Base-by-base conservation (phyloP, 2,329 filamentous ascomycete genomes). In the Aspergillus tanneri region DNA sequence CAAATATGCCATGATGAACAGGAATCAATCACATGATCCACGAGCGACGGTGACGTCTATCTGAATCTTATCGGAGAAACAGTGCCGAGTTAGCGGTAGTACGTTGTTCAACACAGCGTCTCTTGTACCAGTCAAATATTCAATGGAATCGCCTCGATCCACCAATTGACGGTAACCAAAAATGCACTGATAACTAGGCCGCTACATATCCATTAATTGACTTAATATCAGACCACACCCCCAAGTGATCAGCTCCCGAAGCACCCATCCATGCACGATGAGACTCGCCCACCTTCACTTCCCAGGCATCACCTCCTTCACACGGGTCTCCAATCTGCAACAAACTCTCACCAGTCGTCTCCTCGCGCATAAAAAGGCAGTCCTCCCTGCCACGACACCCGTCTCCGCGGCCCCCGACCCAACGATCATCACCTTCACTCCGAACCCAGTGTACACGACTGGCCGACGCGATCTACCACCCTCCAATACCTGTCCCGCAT, bases 361-460 rank as follows among this genome's bases (percentile, higher is more conserved):
- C 50, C 81, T 89, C 38, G 70, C 79, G 22, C 75, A 82, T 67
- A 88, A 88, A 67, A 75, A 75, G 38, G 65, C 72, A 14, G 61
- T 68, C 43, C 56, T 59, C n/a, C 48, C 52, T 32, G 47, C 46
- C 6, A 39, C 53, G 36, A 27, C 53, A 19, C 58, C 61, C 38
- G 41, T 51, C 49, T 46, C 58, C n/a, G 56, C 67, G 1, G 68
- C 78, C 7, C 86, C 86, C 1, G 73, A 76, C 11, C 88, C 90
- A 21, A 83, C 82, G 24, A 77, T 97, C 55, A 77, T 97, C 54
- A 90, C 89, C 55, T 93, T 95, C 70, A 85, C 88, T 45, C 87
- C 90, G 39, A 73, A 79, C 25, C 90, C 91, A 1, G 89, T 90
- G 38, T 96, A 93, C 72, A 96, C 92, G 11, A 87, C 91, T 56